Base-by-base conservation (phyloP, 1,284 basidiomycete genomes). In the Ceratobasidium theobromae region DNA sequence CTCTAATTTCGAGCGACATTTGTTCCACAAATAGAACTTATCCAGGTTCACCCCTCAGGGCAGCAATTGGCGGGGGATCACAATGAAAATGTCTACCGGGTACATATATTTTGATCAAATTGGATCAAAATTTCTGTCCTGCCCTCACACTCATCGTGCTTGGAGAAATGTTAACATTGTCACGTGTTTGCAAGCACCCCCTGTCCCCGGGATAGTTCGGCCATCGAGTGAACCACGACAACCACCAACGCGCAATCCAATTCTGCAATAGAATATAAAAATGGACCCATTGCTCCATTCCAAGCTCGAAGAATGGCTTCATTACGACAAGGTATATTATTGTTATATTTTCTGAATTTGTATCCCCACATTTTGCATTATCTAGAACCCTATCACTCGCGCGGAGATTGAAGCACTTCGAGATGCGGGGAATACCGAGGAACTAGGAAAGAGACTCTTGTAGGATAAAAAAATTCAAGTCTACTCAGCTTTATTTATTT, bases 391-490 rank as follows among this genome's bases (percentile, higher is more conserved):
- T 8, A 57, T n/a, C 30, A 87, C 86, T 1, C 79, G 81, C 65
- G 69, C 70, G 33, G 85, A 89, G 71, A 80, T 90, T 43, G 76
- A 84, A 69, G 60, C 68, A 0, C 76, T 89, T 35, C 81, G 81
- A 79, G 74, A 79, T 46, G 70, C 73, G 18, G 74, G 76, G 33
- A 75, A 85, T 58, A 71, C 73, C 18, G 73, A 75, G 8, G 85
- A 87, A 75, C 74, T 90, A 27, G 80, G 84, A 64, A 79, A 74
- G 67, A 78, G 87, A 32, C 80, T 90, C 79, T 82, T 82, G 86
- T 85, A 70, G 41, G 58, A 66, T 11, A 41, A 16, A 16, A 23
- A 46, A 48, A 21, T 46, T 32, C 2, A n/a, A 27, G 64, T 64
- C 27, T 54, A 53, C n/a, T 49, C 55, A 57, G 16, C 14, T 38